Conservation (phyloP, 2,329 filamentous ascomycete genomes). For the Alternaria incomplexa region DNA sequence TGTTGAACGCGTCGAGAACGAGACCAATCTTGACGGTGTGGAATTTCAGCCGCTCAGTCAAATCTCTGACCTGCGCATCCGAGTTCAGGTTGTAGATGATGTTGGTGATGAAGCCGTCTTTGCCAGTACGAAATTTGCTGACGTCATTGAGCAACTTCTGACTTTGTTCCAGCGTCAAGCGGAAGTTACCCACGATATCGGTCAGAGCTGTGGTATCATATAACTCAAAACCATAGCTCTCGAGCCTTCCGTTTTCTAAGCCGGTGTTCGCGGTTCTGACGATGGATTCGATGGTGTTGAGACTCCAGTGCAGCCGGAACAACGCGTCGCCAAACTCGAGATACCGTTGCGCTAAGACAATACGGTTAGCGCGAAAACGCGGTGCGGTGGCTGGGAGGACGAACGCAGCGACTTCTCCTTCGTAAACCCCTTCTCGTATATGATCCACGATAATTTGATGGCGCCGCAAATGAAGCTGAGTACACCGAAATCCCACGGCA, state of each 20-base stretch:
- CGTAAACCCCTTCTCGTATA: not conserved
- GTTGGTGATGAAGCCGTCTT: not conserved
- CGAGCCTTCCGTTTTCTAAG: not conserved
- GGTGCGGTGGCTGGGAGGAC: not conserved
- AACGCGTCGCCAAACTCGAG: not conserved
- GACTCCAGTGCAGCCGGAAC: not conserved
- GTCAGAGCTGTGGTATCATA: not conserved
- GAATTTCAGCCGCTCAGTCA: not conserved
- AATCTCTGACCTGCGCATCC: not conserved
- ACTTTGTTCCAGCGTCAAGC: not conserved
- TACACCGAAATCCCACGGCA: not conserved
- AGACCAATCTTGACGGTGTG: not conserved
- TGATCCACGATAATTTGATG: not conserved
- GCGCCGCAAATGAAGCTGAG: not conserved
- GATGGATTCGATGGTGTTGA: not conserved
- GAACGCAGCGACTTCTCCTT: not conserved
- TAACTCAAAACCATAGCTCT: not conserved
- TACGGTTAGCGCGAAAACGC: not conserved
- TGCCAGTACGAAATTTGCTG: not conserved
- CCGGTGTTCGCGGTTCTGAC: not conserved
- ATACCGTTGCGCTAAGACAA: not conserved
- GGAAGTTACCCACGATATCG: not conserved
- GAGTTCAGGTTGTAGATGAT: not conserved
- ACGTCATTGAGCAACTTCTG: not conserved
- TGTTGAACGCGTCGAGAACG: not conserved